Evolutionary conservation across 345 rosid species (phyloP), one percentile per base, ranked within the genome.

Genomic region (Cardamine occulta): DNA sequence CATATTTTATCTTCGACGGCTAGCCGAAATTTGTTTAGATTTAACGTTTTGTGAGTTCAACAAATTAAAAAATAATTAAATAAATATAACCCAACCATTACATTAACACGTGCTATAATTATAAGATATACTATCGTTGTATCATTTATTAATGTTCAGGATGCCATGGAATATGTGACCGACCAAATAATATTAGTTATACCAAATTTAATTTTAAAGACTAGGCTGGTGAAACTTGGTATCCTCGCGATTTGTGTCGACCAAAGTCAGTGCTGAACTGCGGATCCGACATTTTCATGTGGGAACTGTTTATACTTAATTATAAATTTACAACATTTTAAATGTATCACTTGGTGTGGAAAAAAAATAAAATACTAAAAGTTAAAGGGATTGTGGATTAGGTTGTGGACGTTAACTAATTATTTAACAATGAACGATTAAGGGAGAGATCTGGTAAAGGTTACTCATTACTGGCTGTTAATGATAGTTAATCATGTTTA

Each of bases 21-120:
- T 62, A 63, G 75, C 80, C 80, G 71, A 62, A 54, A n/a, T 62
- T 53, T 53, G 1, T 10, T 21, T 53, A 49, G 54, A 49, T 68
- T 10, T 37, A 51, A 39, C 10, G 42, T 6, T 69, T 39, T 52
- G 15, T 11, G 23, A 31, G 8, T 28, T 2, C 7, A 32, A 23
- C 31, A 11, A 45, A 40, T 31, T 29, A 10, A 8, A 11, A 0
- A 7, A 1, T 34, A n/a, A n/a, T n/a, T n/a, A n/a, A n/a, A n/a
- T n/a, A n/a, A n/a, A n/a, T n/a, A n/a, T n/a, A n/a, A n/a, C 26
- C 40, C 18, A 35, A 76, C 31, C 32, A 54, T 13, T 63, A 53
- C 52, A 76, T 32, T 4, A 15, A 23, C 48, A 69, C 59, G 51
- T 63, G 40, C 47, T 31, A 17, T 54, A 34, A 54, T 29, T 32